Percentiles rank a stretch among this genome's conserved stretches.
phyloP scores from a whole-genome alignment of 306 rosid species.

The Pueraria montana region DNA sequence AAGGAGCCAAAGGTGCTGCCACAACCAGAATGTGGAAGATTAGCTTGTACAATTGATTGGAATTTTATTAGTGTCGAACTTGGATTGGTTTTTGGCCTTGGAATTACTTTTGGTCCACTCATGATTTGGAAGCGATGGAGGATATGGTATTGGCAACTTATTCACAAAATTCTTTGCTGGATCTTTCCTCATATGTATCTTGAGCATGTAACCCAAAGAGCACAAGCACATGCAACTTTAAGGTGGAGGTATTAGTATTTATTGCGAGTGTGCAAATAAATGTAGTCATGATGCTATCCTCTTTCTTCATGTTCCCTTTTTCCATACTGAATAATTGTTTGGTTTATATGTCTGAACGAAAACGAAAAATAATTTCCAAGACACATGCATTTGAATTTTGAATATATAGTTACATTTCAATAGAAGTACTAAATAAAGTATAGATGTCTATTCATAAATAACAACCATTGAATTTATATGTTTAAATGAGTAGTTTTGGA shows the following conservation, averaged over 20 bases:
- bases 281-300: too few species aligned
- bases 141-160: not conserved
- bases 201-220: not conserved
- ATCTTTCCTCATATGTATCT: slow-evolving; percentile 27
- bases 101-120: slow-evolving; percentile 9
- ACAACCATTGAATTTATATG: too few species aligned
- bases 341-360: too few species aligned
- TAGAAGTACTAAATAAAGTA: too few species aligned
- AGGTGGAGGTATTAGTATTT: not conserved
- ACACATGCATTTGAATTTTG: too few species aligned
- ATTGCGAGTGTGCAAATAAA: too few species aligned
- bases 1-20: not conserved
- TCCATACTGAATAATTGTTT: too few species aligned
- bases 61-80: slow-evolving; percentile 17
- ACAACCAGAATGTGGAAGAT: not conserved
- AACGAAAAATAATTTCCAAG: too few species aligned
- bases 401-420: too few species aligned
- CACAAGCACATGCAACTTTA: not conserved
- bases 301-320: too few species aligned
- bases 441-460: too few species aligned
- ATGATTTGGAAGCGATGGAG: slow-evolving; percentile 32
- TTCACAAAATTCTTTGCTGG: slow-evolving; percentile 8
- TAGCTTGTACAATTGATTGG: not conserved
- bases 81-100: slow-evolving; percentile 39
- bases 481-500: too few species aligned